Percentiles rank a stretch among this genome's conserved stretches.
These are phyloP conservation scores for Fusarium sterilihyphosum DNA, from an alignment of 2,329 filamentous ascomycete genomes.

Conservation along the genomic window DNA sequence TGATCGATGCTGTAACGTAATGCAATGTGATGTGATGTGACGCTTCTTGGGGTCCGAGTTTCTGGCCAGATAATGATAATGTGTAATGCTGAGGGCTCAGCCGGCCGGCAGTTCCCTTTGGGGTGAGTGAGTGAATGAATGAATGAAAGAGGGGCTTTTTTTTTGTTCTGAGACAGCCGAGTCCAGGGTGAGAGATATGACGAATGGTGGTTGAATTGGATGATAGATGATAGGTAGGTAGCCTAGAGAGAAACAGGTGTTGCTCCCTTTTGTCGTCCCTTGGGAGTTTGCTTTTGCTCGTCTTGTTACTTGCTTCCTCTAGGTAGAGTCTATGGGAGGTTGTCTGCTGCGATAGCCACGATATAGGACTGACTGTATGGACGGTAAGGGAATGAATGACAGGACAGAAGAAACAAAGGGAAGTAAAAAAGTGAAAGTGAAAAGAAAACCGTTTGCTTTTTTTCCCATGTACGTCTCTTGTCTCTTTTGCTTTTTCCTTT, in stretches of 20 bases:
- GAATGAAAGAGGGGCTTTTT: conserved; percentile 11
- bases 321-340: not conserved
- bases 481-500: not conserved
- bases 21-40: conserved; percentile 23
- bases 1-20: conserved; percentile 6
- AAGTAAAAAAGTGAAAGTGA: conserved; percentile 5
- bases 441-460: conserved; percentile 14
- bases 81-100: conserved; percentile 2
- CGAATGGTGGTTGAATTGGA: conserved; percentile 10
- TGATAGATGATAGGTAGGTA: not conserved
- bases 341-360: not conserved
- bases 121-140: not conserved
- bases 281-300: not conserved
- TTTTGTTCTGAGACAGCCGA: conserved; percentile 28
- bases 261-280: conserved; percentile 10
- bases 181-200: conserved; percentile 26
- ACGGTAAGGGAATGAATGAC: conserved; percentile 7
- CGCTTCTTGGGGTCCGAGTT: conserved; percentile 5
- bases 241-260: conserved; percentile 31
- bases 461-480: conserved; percentile 1
- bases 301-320: not conserved
- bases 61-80: conserved; percentile 29
- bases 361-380: not conserved
- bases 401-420: conserved; percentile 15
- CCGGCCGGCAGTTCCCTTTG: conserved; percentile 12